Percentiles rank a stretch among this genome's conserved stretches.
Evolutionary conservation across 164 flowering plant genomes (phyloP).

Genomic region (Aristolochia fimbriata): DNA sequence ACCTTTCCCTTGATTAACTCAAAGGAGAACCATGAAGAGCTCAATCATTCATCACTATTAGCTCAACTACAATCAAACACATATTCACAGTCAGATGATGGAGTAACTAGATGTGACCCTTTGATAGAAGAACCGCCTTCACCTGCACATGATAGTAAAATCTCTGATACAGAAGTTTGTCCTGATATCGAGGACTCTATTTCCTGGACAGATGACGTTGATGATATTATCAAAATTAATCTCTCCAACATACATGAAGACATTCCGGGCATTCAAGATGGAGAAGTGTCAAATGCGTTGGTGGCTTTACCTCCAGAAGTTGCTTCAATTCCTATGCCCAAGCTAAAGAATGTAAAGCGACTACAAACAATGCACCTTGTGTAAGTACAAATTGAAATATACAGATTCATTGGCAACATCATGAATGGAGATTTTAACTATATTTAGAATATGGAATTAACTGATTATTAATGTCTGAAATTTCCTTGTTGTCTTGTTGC

Average conservation of each 20-base stretch:
- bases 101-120: no score
- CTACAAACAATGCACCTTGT: slow-evolving; percentile 58
- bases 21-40: slow-evolving; percentile 11
- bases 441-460: not conserved
- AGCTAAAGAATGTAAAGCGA: slow-evolving; percentile 41
- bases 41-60: not conserved
- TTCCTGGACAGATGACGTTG: slow-evolving; percentile 33
- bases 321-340: slow-evolving; percentile 45
- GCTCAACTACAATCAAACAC: no score
- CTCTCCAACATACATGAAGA: slow-evolving; percentile 29
- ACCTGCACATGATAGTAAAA: slow-evolving; percentile 51
- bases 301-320: slow-evolving; percentile 39
- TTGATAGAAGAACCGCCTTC: slow-evolving; percentile 27
- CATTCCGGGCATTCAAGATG: slow-evolving; percentile 56
- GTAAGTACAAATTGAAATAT: slow-evolving; percentile 11
- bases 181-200: slow-evolving; percentile 53
- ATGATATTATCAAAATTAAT: slow-evolving; percentile 21
- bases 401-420: not conserved
- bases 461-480: not conserved
- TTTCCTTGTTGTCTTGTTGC: slow-evolving; percentile 16
- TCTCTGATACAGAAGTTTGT: slow-evolving; percentile 66
- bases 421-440: not conserved
- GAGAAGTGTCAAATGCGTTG: slow-evolving; percentile 65
- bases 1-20: slow-evolving; percentile 13
- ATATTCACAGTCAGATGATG: no score